Evolutionary conservation across 139 green algal genomes (phyloP), one percentile per base, ranked within the genome.

Genomic region (Chara braunii): DNA sequence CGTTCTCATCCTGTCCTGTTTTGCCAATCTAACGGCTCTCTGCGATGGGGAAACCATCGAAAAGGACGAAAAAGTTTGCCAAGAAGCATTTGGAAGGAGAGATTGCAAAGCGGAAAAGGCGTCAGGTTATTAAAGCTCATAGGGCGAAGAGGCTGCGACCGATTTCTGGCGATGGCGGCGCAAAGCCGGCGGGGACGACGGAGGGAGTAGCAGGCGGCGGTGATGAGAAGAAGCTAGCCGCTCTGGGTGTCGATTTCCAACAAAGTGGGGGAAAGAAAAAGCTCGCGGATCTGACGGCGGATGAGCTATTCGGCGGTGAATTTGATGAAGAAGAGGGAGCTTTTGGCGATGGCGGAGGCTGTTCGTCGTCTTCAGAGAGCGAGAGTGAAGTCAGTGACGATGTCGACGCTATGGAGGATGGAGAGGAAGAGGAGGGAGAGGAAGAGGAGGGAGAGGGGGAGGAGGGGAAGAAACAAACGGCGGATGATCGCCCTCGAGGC

Each of bases 61-160:
- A 78, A 30, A 36, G 36, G 12, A 79, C 70, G 48, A 75, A 71
- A 23, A 79, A 79, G 52, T 81, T 76, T 34, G 11, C 56, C 22
- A 37, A 37, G 32, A 78, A 79, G 43, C 60, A 80, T 14, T 36
- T 75, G 36, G 18, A 24, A 37, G 30, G 31, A 29, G 60, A 78
- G 59, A 57, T 78, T n/a, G 18, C 26, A 2, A 64, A 60, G 18
- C 60, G 74, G 22, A 44, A 37, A 18, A 8, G 7, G 18, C 35
- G 45, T 7, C 35, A 68, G 63, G 36, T 40, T 8, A 32, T 34
- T 7, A 8, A 72, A 14, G 53, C 57, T 2, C 33, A 63, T 24
- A 23, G 33, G 22, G 29, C 43, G 18, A 34, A 64, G 61, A 22
- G 59, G 28, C 57, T 12, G 40, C 40, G 40, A 18, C 18, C 40